Conservation (phyloP, 2,329 filamentous ascomycete genomes). For the Aphanoascus verrucosus region DNA sequence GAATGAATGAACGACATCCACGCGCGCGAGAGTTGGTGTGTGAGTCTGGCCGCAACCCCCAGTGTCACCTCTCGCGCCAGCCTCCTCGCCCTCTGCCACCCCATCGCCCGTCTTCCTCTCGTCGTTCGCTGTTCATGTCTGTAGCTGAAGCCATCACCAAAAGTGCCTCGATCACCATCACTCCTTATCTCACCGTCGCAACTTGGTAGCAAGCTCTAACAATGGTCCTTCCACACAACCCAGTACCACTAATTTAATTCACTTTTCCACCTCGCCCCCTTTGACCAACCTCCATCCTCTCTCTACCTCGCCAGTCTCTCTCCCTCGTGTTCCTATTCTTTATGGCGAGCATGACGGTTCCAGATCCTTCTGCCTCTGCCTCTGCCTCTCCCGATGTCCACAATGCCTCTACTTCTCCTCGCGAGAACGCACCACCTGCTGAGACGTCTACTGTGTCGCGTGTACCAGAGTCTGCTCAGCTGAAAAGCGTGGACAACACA, state of each 20-base stretch:
- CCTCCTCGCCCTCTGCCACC: neutral
- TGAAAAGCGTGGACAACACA: neutral
- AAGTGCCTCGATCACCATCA: neutral
- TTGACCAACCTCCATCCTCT: neutral
- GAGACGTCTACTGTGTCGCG: neutral
- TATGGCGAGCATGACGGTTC: neutral
- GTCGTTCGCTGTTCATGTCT: neutral
- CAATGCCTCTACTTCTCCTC: neutral
- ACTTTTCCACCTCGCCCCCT: neutral
- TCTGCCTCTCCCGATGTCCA: neutral
- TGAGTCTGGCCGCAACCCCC: too few species aligned
- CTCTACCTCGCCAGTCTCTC: neutral
- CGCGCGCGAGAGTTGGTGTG: too few species aligned
- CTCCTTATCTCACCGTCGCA: neutral
- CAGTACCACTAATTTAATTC: neutral
- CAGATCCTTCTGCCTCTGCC: neutral
- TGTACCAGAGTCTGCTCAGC: neutral
- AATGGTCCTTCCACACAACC: neutral
- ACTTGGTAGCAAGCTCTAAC: neutral
- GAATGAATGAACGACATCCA: too few species aligned
- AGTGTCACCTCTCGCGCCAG: neutral
- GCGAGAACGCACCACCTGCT: neutral
- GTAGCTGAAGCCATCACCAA: neutral
- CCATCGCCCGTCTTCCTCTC: neutral
- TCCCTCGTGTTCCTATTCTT: neutral